These are phyloP conservation scores for Cladosporium cucumerinum DNA, from an alignment of 2,329 filamentous ascomycete genomes.

Conservation along the genomic window DNA sequence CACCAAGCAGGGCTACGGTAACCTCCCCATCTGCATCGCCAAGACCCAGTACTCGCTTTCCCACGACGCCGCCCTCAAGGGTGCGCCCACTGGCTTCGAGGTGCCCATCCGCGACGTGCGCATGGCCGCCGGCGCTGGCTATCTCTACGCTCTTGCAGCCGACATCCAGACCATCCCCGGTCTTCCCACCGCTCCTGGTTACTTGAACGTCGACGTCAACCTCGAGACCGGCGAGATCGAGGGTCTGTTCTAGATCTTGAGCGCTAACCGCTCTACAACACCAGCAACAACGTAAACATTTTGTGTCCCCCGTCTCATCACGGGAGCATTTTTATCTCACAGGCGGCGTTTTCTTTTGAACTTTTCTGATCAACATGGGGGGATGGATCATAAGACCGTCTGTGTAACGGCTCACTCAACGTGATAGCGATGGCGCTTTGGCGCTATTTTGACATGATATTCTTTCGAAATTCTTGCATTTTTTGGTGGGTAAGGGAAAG, in stretches of 20 bases:
- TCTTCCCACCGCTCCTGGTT: conserved; percentile 89
- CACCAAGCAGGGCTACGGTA: conserved; percentile 83
- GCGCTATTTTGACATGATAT: neutral
- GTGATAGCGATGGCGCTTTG: conserved; percentile 11
- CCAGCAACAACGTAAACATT: neutral
- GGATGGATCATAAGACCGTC: conserved; percentile 1
- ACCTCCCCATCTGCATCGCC: conserved; percentile 91
- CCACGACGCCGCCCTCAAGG: conserved; percentile 90
- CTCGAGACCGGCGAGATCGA: conserved; percentile 52
- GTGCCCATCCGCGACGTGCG: conserved; percentile 92
- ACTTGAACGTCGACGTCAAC: conserved; percentile 81
- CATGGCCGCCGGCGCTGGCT: conserved; percentile 90
- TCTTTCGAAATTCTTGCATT: neutral
- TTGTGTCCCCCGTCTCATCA: conserved; percentile 15
- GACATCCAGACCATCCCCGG: conserved; percentile 99
- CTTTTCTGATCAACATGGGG: neutral
- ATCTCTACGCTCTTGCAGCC: conserved; percentile 89
- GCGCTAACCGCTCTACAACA: neutral
- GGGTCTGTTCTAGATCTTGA: conserved; percentile 73
- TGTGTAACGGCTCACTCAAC: conserved; percentile 8
- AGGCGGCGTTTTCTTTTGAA: conserved; percentile 8
- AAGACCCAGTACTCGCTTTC: conserved; percentile 98
- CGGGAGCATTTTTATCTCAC: neutral
- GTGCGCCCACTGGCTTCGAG: conserved; percentile 89
- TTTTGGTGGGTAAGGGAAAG: neutral